phyloP scores from a whole-genome alignment of 306 rosid species.

The Trifolium dubium region DNA sequence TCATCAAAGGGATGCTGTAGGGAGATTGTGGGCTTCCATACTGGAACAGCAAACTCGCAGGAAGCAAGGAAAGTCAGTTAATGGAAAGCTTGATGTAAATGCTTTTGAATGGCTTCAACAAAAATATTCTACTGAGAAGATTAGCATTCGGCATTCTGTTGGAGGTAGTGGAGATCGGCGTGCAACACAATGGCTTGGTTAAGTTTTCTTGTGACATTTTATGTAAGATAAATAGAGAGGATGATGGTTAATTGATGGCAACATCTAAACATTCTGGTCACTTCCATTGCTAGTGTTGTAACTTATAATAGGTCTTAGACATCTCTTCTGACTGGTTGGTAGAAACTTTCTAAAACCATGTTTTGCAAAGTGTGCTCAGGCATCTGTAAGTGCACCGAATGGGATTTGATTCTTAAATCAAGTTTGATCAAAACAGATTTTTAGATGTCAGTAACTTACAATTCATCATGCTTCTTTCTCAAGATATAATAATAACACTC shows the following conservation, averaged over 20 bases:
- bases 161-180: constrained; percentile 84
- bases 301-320: constrained; percentile 20
- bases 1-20: constrained; percentile 77
- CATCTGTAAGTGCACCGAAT: too few relatives aligned
- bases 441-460: too few relatives aligned
- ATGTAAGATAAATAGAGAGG: background rate
- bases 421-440: background rate
- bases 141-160: constrained; percentile 89
- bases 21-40: constrained; percentile 85
- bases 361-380: too few relatives aligned
- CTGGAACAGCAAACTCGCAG: constrained; percentile 76
- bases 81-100: constrained; percentile 89
- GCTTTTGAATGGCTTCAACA: constrained; percentile 89
- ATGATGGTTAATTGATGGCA: background rate
- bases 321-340: constrained; percentile 19
- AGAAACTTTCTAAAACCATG: constrained; percentile 1
- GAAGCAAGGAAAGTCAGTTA: constrained; percentile 89
- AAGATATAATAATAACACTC: background rate
- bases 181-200: constrained; percentile 96
- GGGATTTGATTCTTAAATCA: too few relatives aligned
- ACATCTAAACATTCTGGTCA: background rate
- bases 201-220: constrained; percentile 41
- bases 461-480: background rate
- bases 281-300: constrained; percentile 36
- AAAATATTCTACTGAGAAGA: constrained; percentile 82